Evolutionary conservation across 2,329 filamentous ascomycete species (phyloP).

Genomic region (Exophiala calicioides): DNA sequence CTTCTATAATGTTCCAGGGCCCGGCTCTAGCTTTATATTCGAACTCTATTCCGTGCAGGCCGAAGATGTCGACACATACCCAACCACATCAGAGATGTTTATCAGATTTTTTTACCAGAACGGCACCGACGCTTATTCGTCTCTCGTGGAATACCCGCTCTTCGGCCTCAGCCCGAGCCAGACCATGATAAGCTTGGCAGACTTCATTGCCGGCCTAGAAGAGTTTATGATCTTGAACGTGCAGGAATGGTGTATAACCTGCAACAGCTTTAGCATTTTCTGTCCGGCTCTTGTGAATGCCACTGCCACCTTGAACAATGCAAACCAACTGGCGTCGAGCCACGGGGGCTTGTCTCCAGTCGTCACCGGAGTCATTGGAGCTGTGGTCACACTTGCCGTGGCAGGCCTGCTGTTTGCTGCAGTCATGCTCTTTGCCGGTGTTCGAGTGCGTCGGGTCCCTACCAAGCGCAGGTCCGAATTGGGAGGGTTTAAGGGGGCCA

Average conservation of each 20-base stretch:
- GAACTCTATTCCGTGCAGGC: conserved; percentile 52
- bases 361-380: conserved; percentile 59
- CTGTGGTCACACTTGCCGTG: conserved; percentile 52
- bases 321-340: conserved; percentile 6
- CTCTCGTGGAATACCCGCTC: conserved; percentile 49
- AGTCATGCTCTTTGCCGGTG: conserved; percentile 47
- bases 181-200: conserved; percentile 50
- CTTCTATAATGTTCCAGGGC: conserved; percentile 53
- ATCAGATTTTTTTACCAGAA: conserved; percentile 61
- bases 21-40: conserved; percentile 52
- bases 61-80: conserved; percentile 40
- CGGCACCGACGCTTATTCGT: conserved; percentile 45
- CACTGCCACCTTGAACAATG: conserved; percentile 12
- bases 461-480: conserved; percentile 40
- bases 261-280: conserved; percentile 51
- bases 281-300: conserved; percentile 45
- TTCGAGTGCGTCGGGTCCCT: conserved; percentile 44
- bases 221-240: conserved; percentile 46
- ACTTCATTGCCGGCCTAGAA: conserved; percentile 52
- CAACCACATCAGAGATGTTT: conserved; percentile 48
- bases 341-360: conserved; percentile 36
- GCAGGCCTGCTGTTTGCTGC: conserved; percentile 43
- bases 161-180: conserved; percentile 52
- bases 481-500: conserved; percentile 58
- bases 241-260: conserved; percentile 55